Conservation (phyloP, 331 rosid species). For the Acacia concinna region DNA sequence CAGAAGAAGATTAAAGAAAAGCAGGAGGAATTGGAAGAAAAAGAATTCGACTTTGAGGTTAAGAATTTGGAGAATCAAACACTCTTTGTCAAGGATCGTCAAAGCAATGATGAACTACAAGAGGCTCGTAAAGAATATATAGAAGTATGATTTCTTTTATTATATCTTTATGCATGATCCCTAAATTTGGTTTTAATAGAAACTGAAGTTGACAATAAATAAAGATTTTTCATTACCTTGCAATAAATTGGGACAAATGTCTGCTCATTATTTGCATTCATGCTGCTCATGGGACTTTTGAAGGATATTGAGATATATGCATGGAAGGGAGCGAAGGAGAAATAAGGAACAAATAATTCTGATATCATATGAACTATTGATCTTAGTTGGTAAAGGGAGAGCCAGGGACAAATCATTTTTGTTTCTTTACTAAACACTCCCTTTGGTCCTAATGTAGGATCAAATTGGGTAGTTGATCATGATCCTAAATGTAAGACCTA, state of each 20-base stretch:
- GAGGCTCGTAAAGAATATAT: slow-evolving; percentile 79
- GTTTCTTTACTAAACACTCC: neutral
- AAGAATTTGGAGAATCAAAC: slow-evolving; percentile 53
- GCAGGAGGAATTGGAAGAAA: slow-evolving; percentile 56
- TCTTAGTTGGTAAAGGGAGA: neutral
- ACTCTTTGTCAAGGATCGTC: slow-evolving; percentile 74
- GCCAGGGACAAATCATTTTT: neutral
- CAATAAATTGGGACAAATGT: neutral
- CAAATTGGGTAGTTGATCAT: too few relatives aligned
- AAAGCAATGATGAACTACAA: slow-evolving; percentile 88
- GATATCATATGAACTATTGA: neutral
- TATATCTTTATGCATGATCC: neutral
- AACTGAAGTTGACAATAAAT: neutral
- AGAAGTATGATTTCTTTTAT: slow-evolving; percentile 38
- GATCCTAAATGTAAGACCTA: too few relatives aligned
- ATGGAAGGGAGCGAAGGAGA: neutral
- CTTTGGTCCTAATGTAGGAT: too few relatives aligned
- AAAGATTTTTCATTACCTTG: neutral
- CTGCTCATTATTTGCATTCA: neutral
- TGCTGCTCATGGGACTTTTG: neutral
- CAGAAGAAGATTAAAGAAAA: slow-evolving; percentile 75
- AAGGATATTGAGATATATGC: neutral
- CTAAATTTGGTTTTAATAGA: neutral
- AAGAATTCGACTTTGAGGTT: slow-evolving; percentile 48
- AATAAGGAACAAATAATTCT: neutral